These are phyloP conservation scores for Isoetes taiwanensis DNA, from an alignment of 75 land plant species.

Conservation along the genomic window DNA sequence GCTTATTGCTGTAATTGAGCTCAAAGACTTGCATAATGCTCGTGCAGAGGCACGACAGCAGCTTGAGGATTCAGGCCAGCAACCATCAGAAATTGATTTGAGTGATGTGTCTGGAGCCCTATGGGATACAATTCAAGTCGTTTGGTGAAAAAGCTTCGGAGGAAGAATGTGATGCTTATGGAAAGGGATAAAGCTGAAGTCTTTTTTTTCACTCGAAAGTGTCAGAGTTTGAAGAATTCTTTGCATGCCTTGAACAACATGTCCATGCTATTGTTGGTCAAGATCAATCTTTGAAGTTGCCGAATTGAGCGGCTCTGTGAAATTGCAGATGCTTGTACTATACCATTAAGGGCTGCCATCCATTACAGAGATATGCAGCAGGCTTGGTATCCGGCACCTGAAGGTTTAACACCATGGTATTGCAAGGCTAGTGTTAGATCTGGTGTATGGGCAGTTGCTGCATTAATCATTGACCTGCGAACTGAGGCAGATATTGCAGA, in stretches of 20 bases:
- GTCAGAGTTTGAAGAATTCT: conserved; percentile 77
- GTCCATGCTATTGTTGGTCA: conserved; percentile 30
- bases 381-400: conserved; percentile 86
- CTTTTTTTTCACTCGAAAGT: conserved; percentile 88
- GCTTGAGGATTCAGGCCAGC: conserved; percentile 7
- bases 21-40: conserved; percentile 66
- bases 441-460: conserved; percentile 73
- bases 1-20: conserved; percentile 59
- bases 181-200: conserved; percentile 96
- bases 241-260: conserved; percentile 53
- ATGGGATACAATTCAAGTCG: conserved; percentile 81
- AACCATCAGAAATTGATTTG: conserved; percentile 8
- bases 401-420: conserved; percentile 86
- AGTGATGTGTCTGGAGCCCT: conserved; percentile 48
- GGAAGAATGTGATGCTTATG: conserved; percentile 86
- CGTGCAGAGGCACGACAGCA: conserved; percentile 26
- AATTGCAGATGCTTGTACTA: conserved; percentile 50
- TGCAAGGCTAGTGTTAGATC: conserved; percentile 52
- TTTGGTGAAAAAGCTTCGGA: conserved; percentile 87
- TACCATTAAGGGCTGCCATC: conserved; percentile 37
- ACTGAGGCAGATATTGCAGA: conserved; percentile 37
- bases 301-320: conserved; percentile 61
- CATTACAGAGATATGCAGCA: conserved; percentile 50
- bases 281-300: conserved; percentile 33
- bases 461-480: conserved; percentile 47